Evolutionary conservation across 2,329 filamentous ascomycete genomes (phyloP).

Genomic region (Alternaria consortialis): DNA sequence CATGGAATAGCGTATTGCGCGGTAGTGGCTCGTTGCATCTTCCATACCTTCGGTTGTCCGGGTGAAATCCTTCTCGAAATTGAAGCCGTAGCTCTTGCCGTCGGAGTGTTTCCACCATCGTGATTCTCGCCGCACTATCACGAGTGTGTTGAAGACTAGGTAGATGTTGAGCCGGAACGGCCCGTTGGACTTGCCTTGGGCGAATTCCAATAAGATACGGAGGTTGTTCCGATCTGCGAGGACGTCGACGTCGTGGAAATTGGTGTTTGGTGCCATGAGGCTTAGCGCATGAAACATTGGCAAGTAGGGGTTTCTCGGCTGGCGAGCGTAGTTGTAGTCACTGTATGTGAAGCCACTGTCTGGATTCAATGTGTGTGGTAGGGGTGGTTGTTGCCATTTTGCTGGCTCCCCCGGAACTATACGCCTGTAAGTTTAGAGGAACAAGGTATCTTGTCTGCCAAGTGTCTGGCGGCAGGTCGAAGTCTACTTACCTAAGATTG

Average conservation of each 20-base stretch:
- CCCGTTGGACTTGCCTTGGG: slow-evolving; percentile 34
- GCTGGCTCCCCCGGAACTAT: slow-evolving; percentile 38
- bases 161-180: slow-evolving; percentile 39
- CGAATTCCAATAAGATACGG: slow-evolving; percentile 37
- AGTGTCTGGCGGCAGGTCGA: background rate
- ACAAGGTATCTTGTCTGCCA: background rate
- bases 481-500: slow-evolving; percentile 31
- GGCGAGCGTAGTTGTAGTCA: slow-evolving; percentile 42
- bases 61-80: slow-evolving; percentile 42
- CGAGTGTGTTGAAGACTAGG: slow-evolving; percentile 34
- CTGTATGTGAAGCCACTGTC: slow-evolving; percentile 34
- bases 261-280: slow-evolving; percentile 32
- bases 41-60: slow-evolving; percentile 27
- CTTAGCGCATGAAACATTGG: slow-evolving; percentile 39
- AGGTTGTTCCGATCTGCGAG: slow-evolving; percentile 44
- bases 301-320: slow-evolving; percentile 34
- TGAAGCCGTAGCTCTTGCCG: slow-evolving; percentile 30
- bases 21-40: slow-evolving; percentile 42
- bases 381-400: slow-evolving; percentile 29
- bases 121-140: slow-evolving; percentile 38
- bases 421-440: slow-evolving; percentile 1
- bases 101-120: slow-evolving; percentile 33
- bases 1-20: slow-evolving; percentile 40
- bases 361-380: slow-evolving; percentile 29
- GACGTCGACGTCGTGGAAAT: slow-evolving; percentile 35